Base-by-base conservation (phyloP, 129 eudicot species). In the Sambucus nigra region DNA sequence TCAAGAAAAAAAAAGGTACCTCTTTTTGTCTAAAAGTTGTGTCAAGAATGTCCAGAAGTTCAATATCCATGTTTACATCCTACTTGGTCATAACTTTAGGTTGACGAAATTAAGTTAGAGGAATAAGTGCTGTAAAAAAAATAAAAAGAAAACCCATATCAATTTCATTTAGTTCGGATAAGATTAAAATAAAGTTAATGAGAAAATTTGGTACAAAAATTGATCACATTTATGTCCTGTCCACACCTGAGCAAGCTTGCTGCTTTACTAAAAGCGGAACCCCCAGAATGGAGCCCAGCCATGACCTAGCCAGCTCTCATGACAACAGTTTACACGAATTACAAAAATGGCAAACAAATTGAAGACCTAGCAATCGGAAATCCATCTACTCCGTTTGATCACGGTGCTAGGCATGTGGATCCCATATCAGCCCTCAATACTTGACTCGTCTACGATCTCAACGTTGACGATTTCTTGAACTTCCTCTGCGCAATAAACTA, bases 171-270 rank as follows among this genome's bases (percentile, higher is more conserved):
- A n/a, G n/a, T n/a, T n/a, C n/a, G n/a, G n/a, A n/a, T n/a, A n/a
- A n/a, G n/a, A n/a, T n/a, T n/a, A n/a, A n/a, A n/a, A n/a, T n/a
- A n/a, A n/a, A n/a, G n/a, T n/a, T n/a, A n/a, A n/a, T n/a, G n/a
- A n/a, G n/a, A n/a, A n/a, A n/a, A n/a, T n/a, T n/a, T n/a, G n/a
- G n/a, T n/a, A n/a, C n/a, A n/a, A n/a, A n/a, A n/a, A n/a, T n/a
- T n/a, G n/a, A n/a, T n/a, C 25, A 92, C 99, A 2, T 92, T 96
- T 0, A 92, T 92, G 99, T 92, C 99, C 3, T 92, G 99, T 19
- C 99, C 99, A 7, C 99, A 92, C 63, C 83, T 86, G 60, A 86
- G 95, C 47, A 96, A 96, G 42, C 81, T 92, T 1, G 87, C 99
- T 14, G 99, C 94, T 12, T 54, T 92, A 59, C 74, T 92, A 5